These are phyloP conservation scores for Corynascus novoguineensis DNA, from an alignment of 495 filamentous ascomycete genomes.

Conservation along the genomic window DNA sequence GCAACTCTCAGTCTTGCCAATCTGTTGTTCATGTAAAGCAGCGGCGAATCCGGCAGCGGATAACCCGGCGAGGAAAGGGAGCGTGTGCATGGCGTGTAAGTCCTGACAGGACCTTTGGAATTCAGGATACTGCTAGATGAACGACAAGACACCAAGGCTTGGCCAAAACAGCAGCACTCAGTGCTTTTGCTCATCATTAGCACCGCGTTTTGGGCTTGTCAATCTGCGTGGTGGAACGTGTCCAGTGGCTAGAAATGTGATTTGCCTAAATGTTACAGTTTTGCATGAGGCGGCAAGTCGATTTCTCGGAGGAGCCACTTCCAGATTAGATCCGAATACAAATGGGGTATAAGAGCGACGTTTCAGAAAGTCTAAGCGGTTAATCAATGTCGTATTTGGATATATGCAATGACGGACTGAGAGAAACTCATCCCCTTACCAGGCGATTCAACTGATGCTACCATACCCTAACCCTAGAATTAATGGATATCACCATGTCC, in stretches of 20 bases:
- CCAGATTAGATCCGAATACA: background rate
- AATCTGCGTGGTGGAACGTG: background rate
- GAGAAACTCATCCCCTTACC: too few relatives aligned
- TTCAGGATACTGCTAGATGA: too few relatives aligned
- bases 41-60: background rate
- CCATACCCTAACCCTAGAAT: too few relatives aligned
- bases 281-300: background rate
- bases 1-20: background rate
- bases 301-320: background rate
- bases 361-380: background rate
- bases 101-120: too few relatives aligned
- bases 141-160: too few relatives aligned
- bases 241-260: background rate
- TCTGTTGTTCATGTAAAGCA: background rate
- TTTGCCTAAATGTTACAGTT: constrained; percentile 12
- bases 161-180: too few relatives aligned
- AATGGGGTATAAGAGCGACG: background rate
- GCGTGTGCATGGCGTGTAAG: background rate
- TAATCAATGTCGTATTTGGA: too few relatives aligned
- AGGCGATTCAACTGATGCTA: too few relatives aligned
- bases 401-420: too few relatives aligned
- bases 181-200: background rate
- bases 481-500: too few relatives aligned
- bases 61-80: background rate
- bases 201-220: background rate